These are phyloP conservation scores for Podospora sp. DNA, from an alignment of 495 filamentous ascomycete genomes.

Conservation along the genomic window DNA sequence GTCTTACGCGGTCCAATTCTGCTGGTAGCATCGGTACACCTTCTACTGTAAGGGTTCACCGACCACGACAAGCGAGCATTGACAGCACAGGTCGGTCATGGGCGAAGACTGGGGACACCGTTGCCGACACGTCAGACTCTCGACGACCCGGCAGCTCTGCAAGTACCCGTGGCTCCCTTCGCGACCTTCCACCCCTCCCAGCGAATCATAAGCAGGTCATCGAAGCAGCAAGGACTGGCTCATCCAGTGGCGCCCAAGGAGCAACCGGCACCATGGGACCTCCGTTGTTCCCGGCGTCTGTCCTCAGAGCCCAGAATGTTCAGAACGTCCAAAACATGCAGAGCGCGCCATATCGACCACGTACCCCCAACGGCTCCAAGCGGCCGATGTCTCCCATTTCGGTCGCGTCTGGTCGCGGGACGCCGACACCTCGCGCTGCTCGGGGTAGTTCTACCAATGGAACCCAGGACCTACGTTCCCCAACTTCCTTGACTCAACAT, in stretches of 20 bases:
- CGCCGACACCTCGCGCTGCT: constrained; percentile 44
- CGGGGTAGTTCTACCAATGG: constrained; percentile 39
- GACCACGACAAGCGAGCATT: constrained; percentile 42
- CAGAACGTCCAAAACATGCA: no score
- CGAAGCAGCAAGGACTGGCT: constrained; percentile 66
- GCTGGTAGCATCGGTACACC: constrained; percentile 35
- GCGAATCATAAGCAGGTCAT: constrained; percentile 81
- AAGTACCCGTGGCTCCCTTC: constrained; percentile 52
- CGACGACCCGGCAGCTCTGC: constrained; percentile 69
- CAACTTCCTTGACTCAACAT: constrained; percentile 38
- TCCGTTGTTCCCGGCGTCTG: constrained; percentile 79
- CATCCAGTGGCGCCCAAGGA: constrained; percentile 48
- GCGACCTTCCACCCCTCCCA: constrained; percentile 70
- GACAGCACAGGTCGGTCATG: constrained; percentile 42
- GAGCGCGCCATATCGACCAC: constrained; percentile 57
- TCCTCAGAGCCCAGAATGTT: constrained; percentile 51
- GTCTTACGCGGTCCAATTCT: constrained; percentile 27
- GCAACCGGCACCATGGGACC: constrained; percentile 74
- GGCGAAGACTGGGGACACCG: constrained; percentile 34
- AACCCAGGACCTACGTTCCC: constrained; percentile 44
- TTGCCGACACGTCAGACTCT: constrained; percentile 26
- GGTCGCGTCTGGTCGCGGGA: constrained; percentile 35
- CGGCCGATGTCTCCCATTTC: constrained; percentile 45
- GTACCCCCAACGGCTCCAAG: constrained; percentile 61
- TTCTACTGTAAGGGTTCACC: constrained; percentile 38